Percentiles rank a stretch among this genome's conserved stretches.
phyloP scores from a whole-genome alignment of 805 yeast species.

The Metschnikowia koreensis region DNA sequence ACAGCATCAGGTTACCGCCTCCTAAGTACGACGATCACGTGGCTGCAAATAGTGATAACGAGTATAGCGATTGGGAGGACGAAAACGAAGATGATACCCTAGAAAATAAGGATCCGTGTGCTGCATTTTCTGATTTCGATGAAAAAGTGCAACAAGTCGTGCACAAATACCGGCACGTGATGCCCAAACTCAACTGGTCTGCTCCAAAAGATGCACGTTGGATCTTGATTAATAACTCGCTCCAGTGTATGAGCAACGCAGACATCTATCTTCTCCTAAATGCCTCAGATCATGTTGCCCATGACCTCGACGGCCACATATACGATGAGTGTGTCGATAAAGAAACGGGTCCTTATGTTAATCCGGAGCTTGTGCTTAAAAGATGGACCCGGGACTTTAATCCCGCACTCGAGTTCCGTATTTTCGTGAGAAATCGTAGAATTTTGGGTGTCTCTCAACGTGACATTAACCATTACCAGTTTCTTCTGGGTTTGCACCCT shows the following conservation, averaged over 20 bases:
- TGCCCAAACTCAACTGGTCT: slow-evolving; percentile 96
- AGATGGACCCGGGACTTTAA: slow-evolving; percentile 74
- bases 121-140: slow-evolving; percentile 59
- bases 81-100: slow-evolving; percentile 23
- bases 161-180: slow-evolving; percentile 54
- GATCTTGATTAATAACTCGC: slow-evolving; percentile 77
- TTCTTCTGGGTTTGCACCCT: slow-evolving; percentile 51
- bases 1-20: slow-evolving; percentile 19
- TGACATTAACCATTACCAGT: slow-evolving; percentile 80
- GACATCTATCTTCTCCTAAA: slow-evolving; percentile 82
- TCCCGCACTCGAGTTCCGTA: slow-evolving; percentile 89
- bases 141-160: slow-evolving; percentile 46
- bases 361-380: slow-evolving; percentile 68
- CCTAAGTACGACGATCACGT: slow-evolving; percentile 10
- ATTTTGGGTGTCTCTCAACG: slow-evolving; percentile 80
- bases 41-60: slow-evolving; percentile 51
- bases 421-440: slow-evolving; percentile 65
- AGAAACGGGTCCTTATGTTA: slow-evolving; percentile 22
- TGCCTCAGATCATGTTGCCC: slow-evolving; percentile 83
- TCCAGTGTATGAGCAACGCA: slow-evolving; percentile 65
- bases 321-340: slow-evolving; percentile 47
- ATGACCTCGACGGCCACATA: slow-evolving; percentile 69
- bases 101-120: slow-evolving; percentile 15
- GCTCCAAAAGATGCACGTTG: slow-evolving; percentile 94
- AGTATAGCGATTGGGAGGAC: slow-evolving; percentile 74